Percentiles rank a stretch among this genome's conserved stretches.
Conservation (phyloP, 169 alveolate species). For the Plasmodium fragile region DNA sequence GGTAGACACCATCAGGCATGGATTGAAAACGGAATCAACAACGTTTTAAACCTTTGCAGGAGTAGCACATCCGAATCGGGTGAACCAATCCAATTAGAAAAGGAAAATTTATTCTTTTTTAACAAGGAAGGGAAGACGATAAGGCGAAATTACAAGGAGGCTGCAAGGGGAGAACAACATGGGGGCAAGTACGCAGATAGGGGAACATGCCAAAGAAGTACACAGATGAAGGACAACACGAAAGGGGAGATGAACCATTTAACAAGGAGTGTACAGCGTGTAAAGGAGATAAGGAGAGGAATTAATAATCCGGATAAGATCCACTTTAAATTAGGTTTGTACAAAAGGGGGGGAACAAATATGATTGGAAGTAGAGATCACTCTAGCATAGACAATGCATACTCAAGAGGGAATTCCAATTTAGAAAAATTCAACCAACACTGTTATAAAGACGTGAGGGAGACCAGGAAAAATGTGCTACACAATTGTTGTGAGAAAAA, state of each 20-base stretch:
- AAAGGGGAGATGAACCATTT: neutral
- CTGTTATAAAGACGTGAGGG: neutral
- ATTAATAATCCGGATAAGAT: neutral
- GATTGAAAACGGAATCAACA: conserved; percentile 23
- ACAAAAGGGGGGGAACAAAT: neutral
- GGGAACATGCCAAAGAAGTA: neutral
- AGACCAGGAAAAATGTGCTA: neutral
- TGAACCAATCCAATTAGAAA: neutral
- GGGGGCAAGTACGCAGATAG: neutral
- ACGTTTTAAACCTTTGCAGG: conserved; percentile 11
- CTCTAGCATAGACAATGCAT: neutral
- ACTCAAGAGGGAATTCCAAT: neutral
- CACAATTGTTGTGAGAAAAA: neutral
- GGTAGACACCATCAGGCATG: neutral
- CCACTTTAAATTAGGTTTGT: neutral
- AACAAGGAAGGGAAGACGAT: neutral
- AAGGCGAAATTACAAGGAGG: neutral
- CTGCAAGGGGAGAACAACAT: neutral
- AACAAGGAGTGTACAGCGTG: neutral
- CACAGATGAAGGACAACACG: neutral
- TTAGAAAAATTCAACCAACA: neutral
- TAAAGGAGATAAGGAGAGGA: neutral
- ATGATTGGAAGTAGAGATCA: neutral
- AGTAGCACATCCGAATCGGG: conserved; percentile 1
- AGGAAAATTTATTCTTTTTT: neutral